These are phyloP conservation scores for Coemansia sp. DNA, from an alignment of 192 early-diverging fungal genomes.

Conservation along the genomic window DNA sequence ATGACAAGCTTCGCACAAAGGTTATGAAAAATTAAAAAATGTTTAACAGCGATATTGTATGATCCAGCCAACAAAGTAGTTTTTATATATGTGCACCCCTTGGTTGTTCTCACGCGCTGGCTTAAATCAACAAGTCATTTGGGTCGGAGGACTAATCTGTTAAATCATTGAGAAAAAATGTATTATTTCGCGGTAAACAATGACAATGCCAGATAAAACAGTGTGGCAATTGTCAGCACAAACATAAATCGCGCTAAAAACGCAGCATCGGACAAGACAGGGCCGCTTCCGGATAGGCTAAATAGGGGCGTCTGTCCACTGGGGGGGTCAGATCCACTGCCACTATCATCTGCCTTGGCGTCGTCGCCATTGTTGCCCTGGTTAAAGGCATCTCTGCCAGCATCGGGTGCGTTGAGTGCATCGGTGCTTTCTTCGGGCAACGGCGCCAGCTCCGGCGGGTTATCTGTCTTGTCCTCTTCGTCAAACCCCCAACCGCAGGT, in stretches of 20 bases:
- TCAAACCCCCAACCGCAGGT: slow-evolving; percentile 59
- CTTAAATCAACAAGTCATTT: too few relatives aligned
- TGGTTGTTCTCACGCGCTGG: too few relatives aligned
- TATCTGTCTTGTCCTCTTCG: slow-evolving; percentile 42
- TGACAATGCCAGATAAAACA: background rate
- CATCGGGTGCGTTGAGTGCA: too few relatives aligned
- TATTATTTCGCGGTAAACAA: background rate
- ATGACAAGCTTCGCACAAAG: too few relatives aligned
- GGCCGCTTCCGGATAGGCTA: background rate
- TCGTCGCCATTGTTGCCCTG: slow-evolving; percentile 3
- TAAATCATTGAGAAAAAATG: too few relatives aligned
- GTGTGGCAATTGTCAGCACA: slow-evolving; percentile 1
- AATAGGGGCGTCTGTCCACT: too few relatives aligned
- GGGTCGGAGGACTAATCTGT: too few relatives aligned
- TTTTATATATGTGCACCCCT: too few relatives aligned
- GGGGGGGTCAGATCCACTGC: too few relatives aligned
- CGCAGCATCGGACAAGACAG: slow-evolving; percentile 35
- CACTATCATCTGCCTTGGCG: background rate
- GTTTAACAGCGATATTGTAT: too few relatives aligned
- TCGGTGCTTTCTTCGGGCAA: slow-evolving; percentile 8
- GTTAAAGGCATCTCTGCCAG: background rate
- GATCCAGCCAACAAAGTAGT: too few relatives aligned
- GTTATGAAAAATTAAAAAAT: too few relatives aligned
- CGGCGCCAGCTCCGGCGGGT: slow-evolving; percentile 5
- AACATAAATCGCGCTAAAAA: slow-evolving; percentile 18